Evolutionary conservation across 2,329 filamentous ascomycete species (phyloP), one percentile per base, ranked within the genome.

Genomic region (Aspergillus jensenii): DNA sequence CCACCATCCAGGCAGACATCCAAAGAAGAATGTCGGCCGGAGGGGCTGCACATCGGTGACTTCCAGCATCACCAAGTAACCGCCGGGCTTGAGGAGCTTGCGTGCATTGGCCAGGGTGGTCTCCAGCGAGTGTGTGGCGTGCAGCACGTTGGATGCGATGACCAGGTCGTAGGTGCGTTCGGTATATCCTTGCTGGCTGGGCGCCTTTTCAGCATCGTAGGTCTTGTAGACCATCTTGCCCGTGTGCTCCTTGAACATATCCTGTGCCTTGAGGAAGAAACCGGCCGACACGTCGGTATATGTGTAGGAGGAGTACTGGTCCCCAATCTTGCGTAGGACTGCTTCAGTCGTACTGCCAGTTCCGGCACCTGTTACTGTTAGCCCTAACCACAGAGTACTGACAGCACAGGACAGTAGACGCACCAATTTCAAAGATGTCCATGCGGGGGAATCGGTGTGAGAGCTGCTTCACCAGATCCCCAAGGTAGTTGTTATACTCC

Each of bases 221-320:
- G 59, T 55, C 31, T 66, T 65, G 58, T 68, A 78, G 2, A 55
- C 54, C 55, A 78, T 69, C 11, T 64, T 59, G 9, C 67, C 45
- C 3, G 31, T 48, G 33, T 66, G 62, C 1, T 55, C 49, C 0
- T 60, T 44, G 46, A 78, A 75, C 0, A 53, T 52, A 23, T 69
- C 67, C 7, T 61, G 51, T 0, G 74, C 76, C 4, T 67, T 66
- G 15, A 69, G 67, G 54, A 81, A 79, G 66, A 80, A 80, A 5
- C 71, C 74, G 2, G 66, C 49, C 0, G 76, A 78, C 12, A 80
- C 71, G 55, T 81, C 79, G 0, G 80, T 82, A 64, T 70, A 82
- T 0, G 74, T 77, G 62, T 81, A 82, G 0, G 65, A 67, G 4
- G 60, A 60, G 33, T 72, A 76, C 1, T 17, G 19, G 1, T 61